Evolutionary conservation across 164 flowering plant genomes (phyloP).

Genomic region (Piper longum): DNA sequence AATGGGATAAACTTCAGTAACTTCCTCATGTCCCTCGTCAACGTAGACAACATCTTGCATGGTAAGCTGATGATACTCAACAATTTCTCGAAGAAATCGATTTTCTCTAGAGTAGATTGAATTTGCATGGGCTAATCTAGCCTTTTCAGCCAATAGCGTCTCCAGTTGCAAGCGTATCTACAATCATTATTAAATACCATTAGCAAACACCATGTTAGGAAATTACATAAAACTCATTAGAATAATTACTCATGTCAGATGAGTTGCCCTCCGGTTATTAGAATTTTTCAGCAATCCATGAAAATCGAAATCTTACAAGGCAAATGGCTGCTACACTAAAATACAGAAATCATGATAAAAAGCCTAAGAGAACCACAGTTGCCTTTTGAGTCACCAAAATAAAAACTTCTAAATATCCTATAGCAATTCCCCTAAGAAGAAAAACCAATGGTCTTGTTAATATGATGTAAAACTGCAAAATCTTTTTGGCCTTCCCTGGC

Average conservation of each 20-base stretch:
- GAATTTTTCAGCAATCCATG: too few species aligned
- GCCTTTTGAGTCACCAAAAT: neutral
- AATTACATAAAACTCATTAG: neutral
- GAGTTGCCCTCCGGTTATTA: neutral
- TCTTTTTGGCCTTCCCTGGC: neutral
- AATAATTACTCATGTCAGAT: neutral
- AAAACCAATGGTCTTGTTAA: too few species aligned
- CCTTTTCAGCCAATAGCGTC: constrained; percentile 86
- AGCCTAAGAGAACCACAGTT: neutral
- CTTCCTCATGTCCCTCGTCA: constrained; percentile 84
- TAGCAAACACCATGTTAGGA: neutral
- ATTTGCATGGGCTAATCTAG: constrained; percentile 82
- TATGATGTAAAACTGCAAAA: too few species aligned
- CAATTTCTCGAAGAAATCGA: constrained; percentile 83
- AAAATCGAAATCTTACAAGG: neutral
- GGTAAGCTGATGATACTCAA: constrained; percentile 88
- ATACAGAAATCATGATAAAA: neutral
- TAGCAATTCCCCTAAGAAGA: too few species aligned
- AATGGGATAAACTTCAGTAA: constrained; percentile 51
- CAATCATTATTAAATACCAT: neutral
- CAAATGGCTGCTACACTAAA: neutral
- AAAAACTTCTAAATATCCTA: neutral
- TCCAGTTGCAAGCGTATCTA: constrained; percentile 95
- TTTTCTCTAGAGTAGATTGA: constrained; percentile 78
- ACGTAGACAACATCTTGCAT: constrained; percentile 92